These are phyloP conservation scores for Saccharomycopsis synnaedendra DNA, from an alignment of 805 yeast species.

Conservation along the genomic window DNA sequence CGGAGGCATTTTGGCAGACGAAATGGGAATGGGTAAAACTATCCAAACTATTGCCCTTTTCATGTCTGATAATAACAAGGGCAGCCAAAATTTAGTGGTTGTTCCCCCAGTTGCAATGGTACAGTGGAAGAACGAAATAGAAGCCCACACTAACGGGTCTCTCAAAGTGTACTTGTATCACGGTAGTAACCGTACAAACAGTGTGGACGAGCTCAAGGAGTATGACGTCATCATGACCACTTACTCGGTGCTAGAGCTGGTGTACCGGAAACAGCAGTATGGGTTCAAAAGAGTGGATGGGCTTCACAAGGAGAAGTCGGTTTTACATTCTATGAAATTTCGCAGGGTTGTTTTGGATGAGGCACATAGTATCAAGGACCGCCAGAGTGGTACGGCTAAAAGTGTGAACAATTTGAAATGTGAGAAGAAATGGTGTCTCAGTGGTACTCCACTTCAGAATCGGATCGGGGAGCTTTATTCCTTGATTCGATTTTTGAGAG, in stretches of 20 bases:
- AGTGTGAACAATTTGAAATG: slow-evolving; percentile 73
- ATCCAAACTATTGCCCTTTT: slow-evolving; percentile 89
- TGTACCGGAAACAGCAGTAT: slow-evolving; percentile 65
- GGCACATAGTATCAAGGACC: slow-evolving; percentile 94
- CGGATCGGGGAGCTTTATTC: slow-evolving; percentile 96
- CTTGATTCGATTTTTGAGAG: slow-evolving; percentile 68
- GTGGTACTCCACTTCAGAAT: slow-evolving; percentile 96
- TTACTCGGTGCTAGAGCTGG: slow-evolving; percentile 84
- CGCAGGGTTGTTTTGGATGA: slow-evolving; percentile 88
- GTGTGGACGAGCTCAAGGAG: slow-evolving; percentile 38
- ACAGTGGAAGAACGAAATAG: slow-evolving; percentile 96
- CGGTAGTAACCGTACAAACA: slow-evolving; percentile 67
- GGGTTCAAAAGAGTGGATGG: slow-evolving; percentile 74
- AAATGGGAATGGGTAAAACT: slow-evolving; percentile 99
- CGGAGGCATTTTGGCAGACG: slow-evolving; percentile 96
- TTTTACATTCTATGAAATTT: slow-evolving; percentile 63
- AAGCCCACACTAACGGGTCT: slow-evolving; percentile 63
- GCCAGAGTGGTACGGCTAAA: slow-evolving; percentile 86
- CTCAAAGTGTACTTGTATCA: slow-evolving; percentile 68
- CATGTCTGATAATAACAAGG: slow-evolving; percentile 51
- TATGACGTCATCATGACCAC: slow-evolving; percentile 85
- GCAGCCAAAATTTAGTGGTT: slow-evolving; percentile 70
- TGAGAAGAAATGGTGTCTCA: slow-evolving; percentile 76
- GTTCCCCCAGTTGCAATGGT: slow-evolving; percentile 98
- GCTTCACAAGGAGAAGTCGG: slow-evolving; percentile 60